Evolutionary conservation across 2,329 filamentous ascomycete species (phyloP).

Genomic region (Chrysoporthe puriensis): DNA sequence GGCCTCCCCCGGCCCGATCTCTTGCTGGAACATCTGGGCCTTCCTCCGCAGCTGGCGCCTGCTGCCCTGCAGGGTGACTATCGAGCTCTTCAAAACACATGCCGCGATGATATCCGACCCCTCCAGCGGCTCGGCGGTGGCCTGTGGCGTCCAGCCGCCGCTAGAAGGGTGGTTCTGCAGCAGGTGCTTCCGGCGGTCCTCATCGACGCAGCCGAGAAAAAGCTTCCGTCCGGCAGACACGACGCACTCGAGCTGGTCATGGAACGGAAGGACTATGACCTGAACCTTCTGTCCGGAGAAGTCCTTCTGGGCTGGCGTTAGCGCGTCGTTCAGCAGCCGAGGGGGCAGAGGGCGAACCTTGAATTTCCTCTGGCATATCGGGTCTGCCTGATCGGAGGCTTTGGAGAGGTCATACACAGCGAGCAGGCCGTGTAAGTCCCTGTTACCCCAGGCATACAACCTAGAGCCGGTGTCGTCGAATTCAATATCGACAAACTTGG

Average conservation of each 20-base stretch:
- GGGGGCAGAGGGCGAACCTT: not conserved
- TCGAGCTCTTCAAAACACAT: not conserved
- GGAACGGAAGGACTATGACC: conserved; percentile 7
- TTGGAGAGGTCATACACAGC: not conserved
- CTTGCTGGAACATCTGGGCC: conserved; percentile 3
- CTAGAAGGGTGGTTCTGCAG: not conserved
- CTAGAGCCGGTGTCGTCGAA: conserved; percentile 13
- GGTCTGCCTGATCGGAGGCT: not conserved
- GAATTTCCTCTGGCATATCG: conserved; percentile 10
- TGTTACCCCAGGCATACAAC: conserved; percentile 19
- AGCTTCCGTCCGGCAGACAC: conserved; percentile 15
- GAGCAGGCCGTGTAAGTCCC: conserved; percentile 8
- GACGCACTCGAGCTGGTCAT: conserved; percentile 8
- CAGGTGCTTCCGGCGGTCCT: not conserved
- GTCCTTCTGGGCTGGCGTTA: conserved; percentile 9
- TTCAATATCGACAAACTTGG: conserved; percentile 17
- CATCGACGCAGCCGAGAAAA: conserved; percentile 14
- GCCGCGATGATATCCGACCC: conserved; percentile 5
- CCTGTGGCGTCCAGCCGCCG: conserved; percentile 3
- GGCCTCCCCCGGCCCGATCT: not conserved
- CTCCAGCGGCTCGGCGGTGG: not conserved
- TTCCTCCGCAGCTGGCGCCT: not conserved
- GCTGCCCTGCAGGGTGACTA: conserved; percentile 8
- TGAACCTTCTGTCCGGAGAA: conserved; percentile 13
- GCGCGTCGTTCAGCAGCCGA: not conserved